Conservation (phyloP, 441 rosid species). For the Populus hybrid region DNA sequence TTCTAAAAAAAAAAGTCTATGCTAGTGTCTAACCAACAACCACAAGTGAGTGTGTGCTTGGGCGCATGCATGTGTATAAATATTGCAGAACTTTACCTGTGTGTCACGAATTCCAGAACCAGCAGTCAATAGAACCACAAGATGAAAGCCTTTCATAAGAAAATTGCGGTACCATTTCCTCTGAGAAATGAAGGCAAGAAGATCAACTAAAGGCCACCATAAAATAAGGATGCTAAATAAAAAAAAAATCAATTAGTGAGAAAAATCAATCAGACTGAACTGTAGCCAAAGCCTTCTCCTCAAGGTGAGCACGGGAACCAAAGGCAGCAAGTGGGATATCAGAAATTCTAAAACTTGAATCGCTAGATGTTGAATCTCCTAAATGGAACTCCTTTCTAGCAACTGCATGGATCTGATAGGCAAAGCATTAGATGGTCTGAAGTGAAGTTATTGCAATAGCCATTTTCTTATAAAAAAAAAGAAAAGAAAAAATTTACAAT, state of each 20-base stretch:
- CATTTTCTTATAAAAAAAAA: background rate
- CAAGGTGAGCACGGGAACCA: constrained; percentile 97
- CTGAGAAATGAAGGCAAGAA: constrained; percentile 38
- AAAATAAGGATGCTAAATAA: constrained; percentile 1
- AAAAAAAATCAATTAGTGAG: background rate
- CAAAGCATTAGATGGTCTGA: constrained; percentile 31
- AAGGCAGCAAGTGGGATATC: constrained; percentile 73
- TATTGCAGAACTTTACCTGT: constrained; percentile 43
- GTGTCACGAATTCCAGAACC: constrained; percentile 96
- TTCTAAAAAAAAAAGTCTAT: background rate
- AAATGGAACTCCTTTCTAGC: constrained; percentile 45
- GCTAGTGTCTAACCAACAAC: background rate
- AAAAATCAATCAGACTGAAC: constrained; percentile 42
- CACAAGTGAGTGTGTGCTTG: background rate
- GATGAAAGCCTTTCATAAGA: constrained; percentile 93
- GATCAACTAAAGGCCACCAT: constrained; percentile 21
- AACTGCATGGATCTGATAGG: constrained; percentile 70
- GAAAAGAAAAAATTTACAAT: background rate
- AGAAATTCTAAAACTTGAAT: constrained; percentile 44
- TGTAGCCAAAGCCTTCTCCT: constrained; percentile 84
- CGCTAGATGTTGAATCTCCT: constrained; percentile 41
- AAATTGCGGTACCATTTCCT: constrained; percentile 93
- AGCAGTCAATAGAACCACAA: constrained; percentile 74
- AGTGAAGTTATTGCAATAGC: background rate
- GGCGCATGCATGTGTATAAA: background rate